These are phyloP conservation scores for Malassezia caprae DNA, from an alignment of 1,284 basidiomycete species.

Conservation along the genomic window DNA sequence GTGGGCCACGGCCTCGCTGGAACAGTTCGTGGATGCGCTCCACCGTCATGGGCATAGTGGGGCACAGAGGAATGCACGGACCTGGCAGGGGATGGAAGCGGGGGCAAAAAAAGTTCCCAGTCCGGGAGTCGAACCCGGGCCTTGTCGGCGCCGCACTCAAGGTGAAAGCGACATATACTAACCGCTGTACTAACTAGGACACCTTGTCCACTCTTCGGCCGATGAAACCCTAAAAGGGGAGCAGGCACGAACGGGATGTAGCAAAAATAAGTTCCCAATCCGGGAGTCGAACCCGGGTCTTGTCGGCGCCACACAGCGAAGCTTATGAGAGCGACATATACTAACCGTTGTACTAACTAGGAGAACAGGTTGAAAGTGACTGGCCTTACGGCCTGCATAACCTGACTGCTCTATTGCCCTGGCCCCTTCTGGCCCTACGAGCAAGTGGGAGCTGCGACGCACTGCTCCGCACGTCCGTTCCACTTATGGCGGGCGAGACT, in stretches of 20 bases:
- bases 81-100: not conserved
- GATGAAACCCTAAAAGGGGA: not conserved
- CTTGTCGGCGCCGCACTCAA: constrained; percentile 19
- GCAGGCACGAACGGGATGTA: not conserved
- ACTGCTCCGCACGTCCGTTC: too few relatives aligned
- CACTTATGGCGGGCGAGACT: not conserved
- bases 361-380: constrained; percentile 1
- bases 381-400: not conserved
- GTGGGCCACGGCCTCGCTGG: not conserved
- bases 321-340: constrained; percentile 21
- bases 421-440: too few relatives aligned
- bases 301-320: constrained; percentile 18
- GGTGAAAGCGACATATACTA: constrained; percentile 23
- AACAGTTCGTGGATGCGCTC: not conserved
- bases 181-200: constrained; percentile 23
- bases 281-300: constrained; percentile 24
- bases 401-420: not conserved
- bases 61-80: not conserved
- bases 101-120: constrained; percentile 17
- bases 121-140: constrained; percentile 23
- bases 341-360: constrained; percentile 24
- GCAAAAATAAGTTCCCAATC: constrained; percentile 19
- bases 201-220: not conserved
- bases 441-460: too few relatives aligned
- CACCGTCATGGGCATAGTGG: not conserved